phyloP scores from a whole-genome alignment of 768 basidiomycete species.

The Termitomyces sp. region DNA sequence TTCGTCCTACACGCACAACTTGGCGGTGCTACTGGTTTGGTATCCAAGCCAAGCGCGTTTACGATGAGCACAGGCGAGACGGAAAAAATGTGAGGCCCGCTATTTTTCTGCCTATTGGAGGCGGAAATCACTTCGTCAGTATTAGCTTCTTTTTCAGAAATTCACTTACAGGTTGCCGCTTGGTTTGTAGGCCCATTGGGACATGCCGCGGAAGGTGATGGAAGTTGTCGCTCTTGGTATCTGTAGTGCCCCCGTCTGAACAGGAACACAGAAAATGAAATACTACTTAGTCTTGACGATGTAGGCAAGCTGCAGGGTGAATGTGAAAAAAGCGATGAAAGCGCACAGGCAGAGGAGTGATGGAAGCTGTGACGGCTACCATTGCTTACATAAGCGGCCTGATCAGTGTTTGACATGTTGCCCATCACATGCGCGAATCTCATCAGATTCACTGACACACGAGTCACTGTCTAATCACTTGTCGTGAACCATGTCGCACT shows the following conservation, averaged over 20 bases:
- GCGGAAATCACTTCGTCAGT: conserved; percentile 38
- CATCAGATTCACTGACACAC: neutral
- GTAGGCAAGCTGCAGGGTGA: too few species aligned
- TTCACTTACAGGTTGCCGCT: neutral
- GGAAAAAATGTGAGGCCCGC: conserved; percentile 23
- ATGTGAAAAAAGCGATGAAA: too few species aligned
- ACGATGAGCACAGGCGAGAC: conserved; percentile 18
- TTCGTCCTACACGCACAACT: conserved; percentile 21
- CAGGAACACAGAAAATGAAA: neutral
- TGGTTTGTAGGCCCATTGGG: conserved; percentile 13
- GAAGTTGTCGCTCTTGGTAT: conserved; percentile 8
- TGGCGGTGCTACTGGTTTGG: conserved; percentile 27
- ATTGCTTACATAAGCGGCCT: too few species aligned
- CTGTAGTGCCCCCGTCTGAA: neutral
- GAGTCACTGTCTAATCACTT: too few species aligned
- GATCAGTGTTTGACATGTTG: too few species aligned
- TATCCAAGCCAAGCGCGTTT: conserved; percentile 17
- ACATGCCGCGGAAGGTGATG: conserved; percentile 11
- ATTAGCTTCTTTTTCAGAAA: neutral
- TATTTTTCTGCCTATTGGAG: conserved; percentile 23
- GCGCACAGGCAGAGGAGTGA: too few species aligned
- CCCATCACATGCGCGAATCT: too few species aligned
- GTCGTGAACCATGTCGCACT: too few species aligned
- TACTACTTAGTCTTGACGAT: too few species aligned
- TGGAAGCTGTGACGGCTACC: too few species aligned